Percentiles rank a stretch among this genome's conserved stretches.
Conservation (phyloP, 2,329 filamentous ascomycete genomes). For the Exophiala dermatitidis region DNA sequence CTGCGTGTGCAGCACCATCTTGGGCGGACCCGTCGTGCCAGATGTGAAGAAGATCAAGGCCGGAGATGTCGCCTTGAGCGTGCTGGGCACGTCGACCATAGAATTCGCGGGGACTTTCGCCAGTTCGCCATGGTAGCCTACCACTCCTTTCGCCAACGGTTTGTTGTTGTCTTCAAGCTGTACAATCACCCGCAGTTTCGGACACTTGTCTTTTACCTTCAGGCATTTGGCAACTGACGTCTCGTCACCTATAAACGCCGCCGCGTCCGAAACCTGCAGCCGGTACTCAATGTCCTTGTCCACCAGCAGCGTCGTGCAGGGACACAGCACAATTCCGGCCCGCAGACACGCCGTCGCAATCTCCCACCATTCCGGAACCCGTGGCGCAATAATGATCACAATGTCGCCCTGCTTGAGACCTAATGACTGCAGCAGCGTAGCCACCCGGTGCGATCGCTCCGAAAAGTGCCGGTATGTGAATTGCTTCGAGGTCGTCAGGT, state of each 20-base stretch:
- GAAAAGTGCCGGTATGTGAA: constrained; percentile 35
- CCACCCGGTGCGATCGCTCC: constrained; percentile 33
- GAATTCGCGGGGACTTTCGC: constrained; percentile 25
- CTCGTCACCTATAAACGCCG: constrained; percentile 35
- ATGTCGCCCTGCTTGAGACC: constrained; percentile 32
- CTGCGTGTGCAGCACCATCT: constrained; percentile 39
- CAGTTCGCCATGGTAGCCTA: constrained; percentile 28
- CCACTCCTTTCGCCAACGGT: constrained; percentile 17
- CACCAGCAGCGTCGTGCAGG: constrained; percentile 35
- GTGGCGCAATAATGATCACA: constrained; percentile 34
- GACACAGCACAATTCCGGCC: constrained; percentile 34
- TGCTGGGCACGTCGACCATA: constrained; percentile 12
- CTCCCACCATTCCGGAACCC: constrained; percentile 38
- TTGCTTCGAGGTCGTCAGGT: constrained; percentile 27
- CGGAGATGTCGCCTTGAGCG: constrained; percentile 29
- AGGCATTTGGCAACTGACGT: constrained; percentile 33
- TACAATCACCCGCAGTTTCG: constrained; percentile 32
- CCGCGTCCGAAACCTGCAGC: constrained; percentile 31
- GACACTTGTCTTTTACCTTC: constrained; percentile 30
- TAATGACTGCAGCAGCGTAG: constrained; percentile 31
- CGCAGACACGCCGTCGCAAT: constrained; percentile 35
- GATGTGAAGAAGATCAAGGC: constrained; percentile 38
- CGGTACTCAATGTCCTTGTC: constrained; percentile 38
- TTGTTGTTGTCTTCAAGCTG: constrained; percentile 25
- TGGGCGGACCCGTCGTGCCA: constrained; percentile 37